phyloP scores from a whole-genome alignment of 2,329 filamentous ascomycete genomes.

The Diplodia mutila region DNA sequence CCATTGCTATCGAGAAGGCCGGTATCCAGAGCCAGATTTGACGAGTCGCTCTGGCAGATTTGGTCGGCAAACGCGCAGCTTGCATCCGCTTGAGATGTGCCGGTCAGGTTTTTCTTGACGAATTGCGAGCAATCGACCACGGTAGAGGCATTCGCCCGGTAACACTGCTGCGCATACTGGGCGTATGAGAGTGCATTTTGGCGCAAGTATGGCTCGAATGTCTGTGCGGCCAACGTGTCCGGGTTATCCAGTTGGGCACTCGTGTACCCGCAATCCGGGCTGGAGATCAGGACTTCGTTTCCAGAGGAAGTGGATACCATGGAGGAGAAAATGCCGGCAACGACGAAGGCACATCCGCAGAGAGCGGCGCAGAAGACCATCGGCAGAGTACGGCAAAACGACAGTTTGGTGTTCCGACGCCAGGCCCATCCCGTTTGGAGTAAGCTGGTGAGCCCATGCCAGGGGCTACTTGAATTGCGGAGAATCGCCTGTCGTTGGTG shows the following conservation, averaged over 20 bases:
- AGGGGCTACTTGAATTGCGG: conserved; percentile 20
- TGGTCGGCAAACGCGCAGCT: conserved; percentile 27
- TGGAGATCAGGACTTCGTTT: conserved; percentile 20
- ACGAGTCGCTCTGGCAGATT: conserved; percentile 23
- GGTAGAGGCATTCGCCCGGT: not conserved
- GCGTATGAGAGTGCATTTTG: not conserved
- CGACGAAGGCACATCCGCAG: conserved; percentile 28
- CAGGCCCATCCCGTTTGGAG: conserved; percentile 2
- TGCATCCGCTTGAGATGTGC: conserved; percentile 18
- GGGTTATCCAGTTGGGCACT: conserved; percentile 28
- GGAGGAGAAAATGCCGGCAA: conserved; percentile 41
- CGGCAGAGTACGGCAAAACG: not conserved
- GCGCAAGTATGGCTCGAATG: not conserved
- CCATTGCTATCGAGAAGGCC: conserved; percentile 29
- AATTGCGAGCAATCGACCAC: conserved; percentile 6
- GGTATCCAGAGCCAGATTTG: conserved; percentile 31
- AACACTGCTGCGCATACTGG: conserved; percentile 23
- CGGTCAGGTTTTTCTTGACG: conserved; percentile 13
- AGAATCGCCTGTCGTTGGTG: conserved; percentile 30
- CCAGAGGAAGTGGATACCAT: conserved; percentile 35
- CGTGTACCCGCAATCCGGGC: conserved; percentile 8
- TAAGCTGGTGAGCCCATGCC: conserved; percentile 3
- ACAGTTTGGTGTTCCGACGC: not conserved
- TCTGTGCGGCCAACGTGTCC: not conserved
- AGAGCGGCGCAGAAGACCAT: not conserved